These are phyloP conservation scores for Chaetomium tenue DNA, from an alignment of 495 filamentous ascomycete species.

Conservation along the genomic window DNA sequence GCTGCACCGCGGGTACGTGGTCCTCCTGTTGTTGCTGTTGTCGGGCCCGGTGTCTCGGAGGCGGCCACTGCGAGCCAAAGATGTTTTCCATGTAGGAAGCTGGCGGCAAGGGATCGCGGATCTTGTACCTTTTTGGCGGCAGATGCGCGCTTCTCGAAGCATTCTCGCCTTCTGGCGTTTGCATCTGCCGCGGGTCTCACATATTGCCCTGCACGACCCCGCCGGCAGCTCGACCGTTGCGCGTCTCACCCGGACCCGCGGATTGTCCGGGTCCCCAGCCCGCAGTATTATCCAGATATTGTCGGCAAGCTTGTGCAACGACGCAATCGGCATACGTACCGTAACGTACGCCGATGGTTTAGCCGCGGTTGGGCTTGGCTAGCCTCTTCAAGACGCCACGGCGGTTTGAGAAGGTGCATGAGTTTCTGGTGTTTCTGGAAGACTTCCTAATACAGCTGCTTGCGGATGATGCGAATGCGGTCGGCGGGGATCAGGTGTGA, in stretches of 20 bases:
- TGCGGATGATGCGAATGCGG: not conserved
- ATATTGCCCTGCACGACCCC: not conserved
- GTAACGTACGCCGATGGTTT: not conserved
- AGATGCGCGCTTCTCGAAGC: not conserved
- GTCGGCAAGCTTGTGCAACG: not conserved
- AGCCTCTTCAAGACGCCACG: not conserved
- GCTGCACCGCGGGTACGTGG: no score
- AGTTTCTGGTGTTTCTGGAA: slow-evolving; percentile 3
- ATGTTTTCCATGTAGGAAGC: not conserved
- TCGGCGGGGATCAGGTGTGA: not conserved
- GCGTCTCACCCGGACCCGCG: not conserved
- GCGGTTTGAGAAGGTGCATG: not conserved
- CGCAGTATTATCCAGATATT: not conserved
- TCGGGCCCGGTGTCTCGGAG: not conserved
- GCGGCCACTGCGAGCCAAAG: not conserved
- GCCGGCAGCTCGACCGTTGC: not conserved
- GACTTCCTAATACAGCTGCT: not conserved
- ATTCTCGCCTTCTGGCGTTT: not conserved
- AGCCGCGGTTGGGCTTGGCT: not conserved
- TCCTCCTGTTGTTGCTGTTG: no score
- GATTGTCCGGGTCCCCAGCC: not conserved
- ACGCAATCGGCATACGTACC: no score
- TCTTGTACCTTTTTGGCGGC: not conserved
- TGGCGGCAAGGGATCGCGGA: not conserved
- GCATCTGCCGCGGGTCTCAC: not conserved